Conservation (phyloP, 1,284 basidiomycete genomes). For the Ceratobasidium sp. region DNA sequence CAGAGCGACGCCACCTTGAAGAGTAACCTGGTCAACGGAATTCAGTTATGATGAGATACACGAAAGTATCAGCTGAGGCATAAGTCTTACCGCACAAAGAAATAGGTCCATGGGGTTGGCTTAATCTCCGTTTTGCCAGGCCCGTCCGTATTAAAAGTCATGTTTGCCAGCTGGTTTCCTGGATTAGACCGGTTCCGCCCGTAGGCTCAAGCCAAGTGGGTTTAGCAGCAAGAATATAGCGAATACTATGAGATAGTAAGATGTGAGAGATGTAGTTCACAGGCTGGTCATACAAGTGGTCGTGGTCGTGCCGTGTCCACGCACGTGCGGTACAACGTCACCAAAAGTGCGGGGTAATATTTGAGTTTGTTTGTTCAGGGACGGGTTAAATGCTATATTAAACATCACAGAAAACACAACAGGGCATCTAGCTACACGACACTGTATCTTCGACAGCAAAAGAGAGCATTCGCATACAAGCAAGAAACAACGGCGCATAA, state of each 20-base stretch:
- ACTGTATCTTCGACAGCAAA: not conserved
- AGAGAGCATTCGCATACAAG: conserved; percentile 23
- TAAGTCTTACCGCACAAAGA: conserved; percentile 45
- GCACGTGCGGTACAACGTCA: not conserved
- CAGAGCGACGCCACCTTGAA: conserved; percentile 37
- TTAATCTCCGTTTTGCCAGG: not conserved
- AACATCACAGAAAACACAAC: conserved; percentile 10
- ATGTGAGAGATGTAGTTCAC: not conserved
- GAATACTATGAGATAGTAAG: not conserved
- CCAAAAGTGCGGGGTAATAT: conserved; percentile 1
- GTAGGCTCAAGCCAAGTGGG: not conserved
- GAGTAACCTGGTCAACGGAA: conserved; percentile 27
- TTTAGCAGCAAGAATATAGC: not conserved
- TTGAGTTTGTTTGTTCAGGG: conserved; percentile 2
- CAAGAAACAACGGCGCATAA: conserved; percentile 18
- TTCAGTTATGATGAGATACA: not conserved
- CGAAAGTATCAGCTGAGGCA: not conserved
- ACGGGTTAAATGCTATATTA: not conserved
- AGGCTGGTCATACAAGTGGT: not conserved
- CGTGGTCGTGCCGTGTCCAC: not conserved
- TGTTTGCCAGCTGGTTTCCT: not conserved
- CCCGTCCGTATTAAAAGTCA: not conserved
- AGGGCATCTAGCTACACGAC: conserved; percentile 11
- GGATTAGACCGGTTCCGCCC: not conserved
- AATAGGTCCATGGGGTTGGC: conserved; percentile 47